A percentile compares a stretch with the other conserved stretches of the same genome.
phyloP scores from a whole-genome alignment of 805 yeast genomes.

The Yarrowia phangngaensis region DNA sequence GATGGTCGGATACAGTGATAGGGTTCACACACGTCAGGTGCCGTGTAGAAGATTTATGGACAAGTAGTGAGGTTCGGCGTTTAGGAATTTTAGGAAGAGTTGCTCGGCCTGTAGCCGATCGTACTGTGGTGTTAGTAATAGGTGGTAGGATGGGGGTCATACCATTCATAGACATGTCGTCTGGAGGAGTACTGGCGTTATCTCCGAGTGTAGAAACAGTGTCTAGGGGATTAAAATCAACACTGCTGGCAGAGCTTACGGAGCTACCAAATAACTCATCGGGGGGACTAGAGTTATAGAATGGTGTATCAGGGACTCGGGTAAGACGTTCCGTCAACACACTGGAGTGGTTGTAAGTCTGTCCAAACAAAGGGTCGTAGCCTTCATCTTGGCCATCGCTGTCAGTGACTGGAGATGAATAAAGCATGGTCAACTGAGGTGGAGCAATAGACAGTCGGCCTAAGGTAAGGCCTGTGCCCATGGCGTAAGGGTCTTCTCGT shows the following conservation, averaged over 20 bases:
- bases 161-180: too few species aligned
- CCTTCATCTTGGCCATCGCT: slow-evolving; percentile 20
- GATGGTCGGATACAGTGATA: slow-evolving; percentile 24
- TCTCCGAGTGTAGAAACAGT: too few species aligned
- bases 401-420: slow-evolving; percentile 11
- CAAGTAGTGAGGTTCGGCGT: slow-evolving; percentile 11
- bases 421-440: slow-evolving; percentile 20
- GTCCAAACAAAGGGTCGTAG: slow-evolving; percentile 20
- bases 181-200: too few species aligned
- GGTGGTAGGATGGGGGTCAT: too few species aligned
- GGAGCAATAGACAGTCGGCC: slow-evolving; percentile 24
- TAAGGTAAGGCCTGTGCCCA: slow-evolving; percentile 23
- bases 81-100: slow-evolving; percentile 8
- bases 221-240: background rate
- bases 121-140: background rate
- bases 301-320: slow-evolving; percentile 1
- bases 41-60: slow-evolving; percentile 7
- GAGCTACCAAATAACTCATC: slow-evolving; percentile 14
- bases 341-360: slow-evolving; percentile 16
- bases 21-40: slow-evolving; percentile 11
- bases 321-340: slow-evolving; percentile 8
- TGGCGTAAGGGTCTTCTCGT: slow-evolving; percentile 17
- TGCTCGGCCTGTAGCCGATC: slow-evolving; percentile 4
- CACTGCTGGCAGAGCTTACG: slow-evolving; percentile 10
- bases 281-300: slow-evolving; percentile 12